Conservation (phyloP, 2,329 filamentous ascomycete genomes). For the Xylaria digitata region DNA sequence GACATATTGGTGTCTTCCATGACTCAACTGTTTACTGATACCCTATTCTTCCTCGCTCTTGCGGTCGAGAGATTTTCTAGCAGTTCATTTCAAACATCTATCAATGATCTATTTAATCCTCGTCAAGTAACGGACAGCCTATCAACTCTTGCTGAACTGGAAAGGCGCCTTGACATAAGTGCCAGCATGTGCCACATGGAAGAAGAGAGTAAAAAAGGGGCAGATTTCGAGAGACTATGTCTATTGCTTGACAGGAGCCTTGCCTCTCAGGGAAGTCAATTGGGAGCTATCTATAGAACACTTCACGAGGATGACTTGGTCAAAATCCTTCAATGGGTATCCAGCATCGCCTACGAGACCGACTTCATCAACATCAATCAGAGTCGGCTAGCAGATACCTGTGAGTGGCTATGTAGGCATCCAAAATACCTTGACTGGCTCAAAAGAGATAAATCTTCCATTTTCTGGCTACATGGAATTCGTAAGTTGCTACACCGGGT, state of each 20-base stretch:
- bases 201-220: not conserved
- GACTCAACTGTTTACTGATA: conserved; percentile 14
- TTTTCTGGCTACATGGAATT: conserved; percentile 30
- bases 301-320: conserved; percentile 8
- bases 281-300: not conserved
- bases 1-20: conserved; percentile 7
- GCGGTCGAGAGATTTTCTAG: not conserved
- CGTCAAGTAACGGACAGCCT: conserved; percentile 8
- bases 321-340: conserved; percentile 22
- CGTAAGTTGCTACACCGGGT: conserved; percentile 1
- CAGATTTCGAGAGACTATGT: not conserved
- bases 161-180: conserved; percentile 16
- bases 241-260: conserved; percentile 10
- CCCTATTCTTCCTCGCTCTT: conserved; percentile 13
- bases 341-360: conserved; percentile 11
- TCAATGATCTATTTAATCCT: conserved; percentile 10
- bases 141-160: conserved; percentile 5
- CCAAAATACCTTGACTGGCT: conserved; percentile 21
- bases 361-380: conserved; percentile 8
- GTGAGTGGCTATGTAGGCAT: conserved; percentile 19
- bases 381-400: not conserved
- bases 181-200: conserved; percentile 10
- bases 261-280: conserved; percentile 4
- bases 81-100: not conserved
- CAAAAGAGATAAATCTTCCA: conserved; percentile 3